These are phyloP conservation scores for Trypanosoma boissoni DNA, from an alignment of 208 protist genomes.

Conservation along the genomic window DNA sequence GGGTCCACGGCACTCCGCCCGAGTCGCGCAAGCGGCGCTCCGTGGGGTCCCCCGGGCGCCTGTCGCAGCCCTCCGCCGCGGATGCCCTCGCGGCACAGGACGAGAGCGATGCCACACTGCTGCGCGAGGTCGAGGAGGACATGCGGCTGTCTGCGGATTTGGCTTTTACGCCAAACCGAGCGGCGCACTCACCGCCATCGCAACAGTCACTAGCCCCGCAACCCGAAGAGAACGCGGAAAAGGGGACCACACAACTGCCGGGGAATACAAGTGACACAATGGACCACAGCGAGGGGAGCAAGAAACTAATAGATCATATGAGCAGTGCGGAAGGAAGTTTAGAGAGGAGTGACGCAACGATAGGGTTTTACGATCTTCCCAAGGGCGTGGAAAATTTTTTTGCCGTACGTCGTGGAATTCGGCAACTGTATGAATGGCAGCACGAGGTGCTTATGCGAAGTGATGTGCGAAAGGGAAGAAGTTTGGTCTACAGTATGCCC, in stretches of 20 bases:
- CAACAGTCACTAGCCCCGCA: too few species aligned
- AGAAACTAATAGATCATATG: too few species aligned
- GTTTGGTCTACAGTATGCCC: conserved; percentile 88
- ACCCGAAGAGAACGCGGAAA: too few species aligned
- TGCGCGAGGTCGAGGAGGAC: conserved; percentile 56
- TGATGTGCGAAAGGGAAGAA: conserved; percentile 53
- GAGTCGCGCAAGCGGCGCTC: too few species aligned
- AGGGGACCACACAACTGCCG: too few species aligned
- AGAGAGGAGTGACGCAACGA: too few species aligned
- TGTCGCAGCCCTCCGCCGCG: too few species aligned
- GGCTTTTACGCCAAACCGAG: conserved; percentile 41
- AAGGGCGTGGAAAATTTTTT: conserved; percentile 38
- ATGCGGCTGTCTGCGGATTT: conserved; percentile 68
- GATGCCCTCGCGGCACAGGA: too few species aligned
- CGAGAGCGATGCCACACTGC: conserved; percentile 28
- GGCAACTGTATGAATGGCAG: conserved; percentile 84
- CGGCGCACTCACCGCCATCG: conserved; percentile 23
- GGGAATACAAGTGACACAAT: too few species aligned
- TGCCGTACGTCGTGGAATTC: conserved; percentile 37
- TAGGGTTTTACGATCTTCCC: conserved; percentile 58
- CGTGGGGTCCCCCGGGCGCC: too few species aligned
- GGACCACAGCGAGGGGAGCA: too few species aligned
- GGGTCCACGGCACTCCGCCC: not conserved
- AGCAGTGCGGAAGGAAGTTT: too few species aligned
- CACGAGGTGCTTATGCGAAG: conserved; percentile 61